phyloP scores from a whole-genome alignment of 1,284 basidiomycete genomes.

The Thelephora terrestris region DNA sequence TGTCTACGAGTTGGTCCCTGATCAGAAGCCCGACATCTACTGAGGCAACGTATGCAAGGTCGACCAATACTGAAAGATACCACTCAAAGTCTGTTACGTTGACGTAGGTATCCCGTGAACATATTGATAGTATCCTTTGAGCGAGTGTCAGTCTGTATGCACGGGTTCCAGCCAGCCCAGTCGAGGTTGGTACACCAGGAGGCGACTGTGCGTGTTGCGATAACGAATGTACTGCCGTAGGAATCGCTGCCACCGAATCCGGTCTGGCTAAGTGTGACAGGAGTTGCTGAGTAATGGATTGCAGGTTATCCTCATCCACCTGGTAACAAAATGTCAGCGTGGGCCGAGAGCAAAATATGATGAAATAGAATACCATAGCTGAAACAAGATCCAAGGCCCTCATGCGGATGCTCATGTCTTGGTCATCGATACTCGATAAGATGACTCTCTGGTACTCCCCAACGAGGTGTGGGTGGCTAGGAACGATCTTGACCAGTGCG shows the following conservation, averaged over 20 bases:
- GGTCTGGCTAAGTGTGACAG: conserved; percentile 76
- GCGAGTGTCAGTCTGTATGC: conserved; percentile 80
- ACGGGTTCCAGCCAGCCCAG: conserved; percentile 53
- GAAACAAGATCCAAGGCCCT: conserved; percentile 89
- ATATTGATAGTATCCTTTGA: conserved; percentile 74
- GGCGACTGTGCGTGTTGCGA: conserved; percentile 37
- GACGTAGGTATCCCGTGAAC: conserved; percentile 75
- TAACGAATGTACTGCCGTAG: conserved; percentile 54
- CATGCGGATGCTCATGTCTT: conserved; percentile 93
- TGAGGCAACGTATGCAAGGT: conserved; percentile 78
- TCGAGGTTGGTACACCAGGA: conserved; percentile 25
- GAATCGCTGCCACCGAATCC: conserved; percentile 34
- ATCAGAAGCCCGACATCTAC: conserved; percentile 70
- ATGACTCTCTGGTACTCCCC: conserved; percentile 92
- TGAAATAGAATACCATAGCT: conserved; percentile 59
- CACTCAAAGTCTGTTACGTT: conserved; percentile 92
- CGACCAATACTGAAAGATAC: conserved; percentile 90
- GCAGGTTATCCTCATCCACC: conserved; percentile 77
- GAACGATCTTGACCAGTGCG: conserved; percentile 93
- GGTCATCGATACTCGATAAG: conserved; percentile 81
- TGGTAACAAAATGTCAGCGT: conserved; percentile 21
- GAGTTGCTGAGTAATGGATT: conserved; percentile 82
- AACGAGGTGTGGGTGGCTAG: conserved; percentile 84
- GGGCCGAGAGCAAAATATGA: conserved; percentile 9
- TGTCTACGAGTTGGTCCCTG: conserved; percentile 78